These are phyloP conservation scores for Cryptococcus sp. DNA, from an alignment of 1,284 basidiomycete genomes.

Conservation along the genomic window DNA sequence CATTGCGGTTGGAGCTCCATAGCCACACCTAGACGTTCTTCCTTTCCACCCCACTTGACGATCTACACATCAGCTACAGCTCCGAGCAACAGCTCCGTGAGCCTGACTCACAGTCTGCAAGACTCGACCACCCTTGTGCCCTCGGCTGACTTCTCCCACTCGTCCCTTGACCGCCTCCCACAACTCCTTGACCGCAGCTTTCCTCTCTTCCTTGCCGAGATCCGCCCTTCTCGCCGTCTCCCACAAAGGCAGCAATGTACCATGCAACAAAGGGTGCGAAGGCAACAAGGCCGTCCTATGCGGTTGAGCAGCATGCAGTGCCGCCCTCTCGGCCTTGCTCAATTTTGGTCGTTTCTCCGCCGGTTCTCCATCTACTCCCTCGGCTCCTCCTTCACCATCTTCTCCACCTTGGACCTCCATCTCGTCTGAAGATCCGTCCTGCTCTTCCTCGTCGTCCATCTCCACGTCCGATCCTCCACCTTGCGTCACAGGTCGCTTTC, in stretches of 20 bases:
- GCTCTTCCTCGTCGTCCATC: conserved; percentile 4
- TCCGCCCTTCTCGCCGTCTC: conserved; percentile 70
- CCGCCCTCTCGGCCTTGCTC: conserved; percentile 37
- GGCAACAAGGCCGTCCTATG: conserved; percentile 66
- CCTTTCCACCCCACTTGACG: conserved; percentile 74
- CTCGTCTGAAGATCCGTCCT: background rate
- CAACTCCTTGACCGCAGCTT: conserved; percentile 63
- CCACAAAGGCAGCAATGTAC: conserved; percentile 66
- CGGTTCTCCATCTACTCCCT: conserved; percentile 14
- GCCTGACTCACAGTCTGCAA: conserved; percentile 61
- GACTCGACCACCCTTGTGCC: conserved; percentile 83
- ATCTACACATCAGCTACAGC: conserved; percentile 43
- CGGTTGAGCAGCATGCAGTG: conserved; percentile 43
- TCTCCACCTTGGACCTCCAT: background rate
- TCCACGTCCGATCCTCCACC: conserved; percentile 3
- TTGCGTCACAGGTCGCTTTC: conserved; percentile 9
- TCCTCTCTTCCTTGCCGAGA: conserved; percentile 63
- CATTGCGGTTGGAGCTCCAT: conserved; percentile 72
- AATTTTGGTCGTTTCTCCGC: conserved; percentile 29
- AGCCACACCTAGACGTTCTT: conserved; percentile 70
- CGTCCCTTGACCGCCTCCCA: conserved; percentile 69
- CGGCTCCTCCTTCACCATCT: background rate
- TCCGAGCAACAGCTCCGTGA: background rate
- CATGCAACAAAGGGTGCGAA: conserved; percentile 62
- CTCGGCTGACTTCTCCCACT: conserved; percentile 75